These are phyloP conservation scores for Chrysanthemum makinoi DNA, from an alignment of 129 eudicot species.

Conservation along the genomic window DNA sequence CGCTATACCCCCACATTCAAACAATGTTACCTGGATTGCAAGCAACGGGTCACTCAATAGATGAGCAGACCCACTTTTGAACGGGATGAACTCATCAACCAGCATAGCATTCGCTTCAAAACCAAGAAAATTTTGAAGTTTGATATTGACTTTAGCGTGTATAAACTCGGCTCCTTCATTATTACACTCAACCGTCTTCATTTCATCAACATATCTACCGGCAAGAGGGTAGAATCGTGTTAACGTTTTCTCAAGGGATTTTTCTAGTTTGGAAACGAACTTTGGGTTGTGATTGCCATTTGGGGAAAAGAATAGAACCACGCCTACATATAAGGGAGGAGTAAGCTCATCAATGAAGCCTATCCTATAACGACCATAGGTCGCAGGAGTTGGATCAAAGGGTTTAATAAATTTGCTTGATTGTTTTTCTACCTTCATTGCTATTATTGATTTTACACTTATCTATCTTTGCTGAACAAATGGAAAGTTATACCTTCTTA, in stretches of 20 bases:
- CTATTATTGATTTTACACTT: not conserved
- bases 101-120: not conserved
- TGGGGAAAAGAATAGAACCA: not conserved
- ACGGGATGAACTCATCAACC: not conserved
- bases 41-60: not conserved
- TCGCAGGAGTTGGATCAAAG: not conserved
- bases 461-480: not conserved
- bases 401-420: not conserved
- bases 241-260: not conserved
- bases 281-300: not conserved
- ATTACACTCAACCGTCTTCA: not conserved
- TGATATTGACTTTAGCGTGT: not conserved
- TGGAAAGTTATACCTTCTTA: too few species aligned
- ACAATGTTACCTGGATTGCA: not conserved
- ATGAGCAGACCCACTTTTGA: not conserved
- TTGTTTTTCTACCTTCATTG: not conserved
- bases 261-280: not conserved
- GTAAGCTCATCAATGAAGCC: not conserved
- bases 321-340: not conserved
- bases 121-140: not conserved
- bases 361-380: not conserved
- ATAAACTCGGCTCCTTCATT: slow-evolving; percentile 1
- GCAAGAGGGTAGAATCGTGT: slow-evolving; percentile 5
- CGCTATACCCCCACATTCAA: slow-evolving; percentile 1
- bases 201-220: slow-evolving; percentile 5